phyloP scores from a whole-genome alignment of 2,329 filamentous ascomycete species.

The Pseudopyricularia cyperi region DNA sequence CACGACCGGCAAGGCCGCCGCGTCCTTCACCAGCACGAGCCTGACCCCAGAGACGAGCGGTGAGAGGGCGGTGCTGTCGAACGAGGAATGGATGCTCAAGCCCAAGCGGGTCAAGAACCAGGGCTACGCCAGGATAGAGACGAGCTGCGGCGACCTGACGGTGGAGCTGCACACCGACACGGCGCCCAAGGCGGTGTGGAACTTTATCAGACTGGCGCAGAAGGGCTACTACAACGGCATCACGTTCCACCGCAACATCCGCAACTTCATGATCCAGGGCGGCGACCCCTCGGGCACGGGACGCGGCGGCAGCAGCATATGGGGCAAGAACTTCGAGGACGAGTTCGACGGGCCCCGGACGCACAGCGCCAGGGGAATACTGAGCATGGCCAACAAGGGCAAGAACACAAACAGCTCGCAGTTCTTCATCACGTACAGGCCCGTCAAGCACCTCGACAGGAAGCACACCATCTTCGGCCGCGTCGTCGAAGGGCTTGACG shows the following conservation, averaged over 20 bases:
- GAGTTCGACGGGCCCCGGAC: conserved; percentile 81
- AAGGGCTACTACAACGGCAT: conserved; percentile 82
- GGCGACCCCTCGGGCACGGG: conserved; percentile 90
- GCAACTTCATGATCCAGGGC: conserved; percentile 91
- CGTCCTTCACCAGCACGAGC: conserved; percentile 90
- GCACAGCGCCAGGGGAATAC: conserved; percentile 67
- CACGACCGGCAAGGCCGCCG: conserved; percentile 82
- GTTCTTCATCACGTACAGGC: conserved; percentile 85
- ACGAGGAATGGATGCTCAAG: conserved; percentile 95
- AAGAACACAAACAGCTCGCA: conserved; percentile 95
- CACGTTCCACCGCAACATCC: conserved; percentile 84
- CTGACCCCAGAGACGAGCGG: conserved; percentile 83
- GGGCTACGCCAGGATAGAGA: conserved; percentile 83
- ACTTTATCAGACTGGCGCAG: conserved; percentile 79
- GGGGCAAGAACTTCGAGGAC: conserved; percentile 89
- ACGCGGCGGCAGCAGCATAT: conserved; percentile 77
- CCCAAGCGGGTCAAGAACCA: conserved; percentile 79
- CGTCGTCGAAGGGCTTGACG: conserved; percentile 63
- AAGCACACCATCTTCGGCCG: conserved; percentile 97
- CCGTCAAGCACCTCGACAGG: conserved; percentile 72
- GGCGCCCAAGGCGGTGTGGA: conserved; percentile 91
- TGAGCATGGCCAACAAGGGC: conserved; percentile 97
- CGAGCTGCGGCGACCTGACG: conserved; percentile 72
- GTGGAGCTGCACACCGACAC: conserved; percentile 84
- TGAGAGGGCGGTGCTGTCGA: conserved; percentile 72